These are phyloP conservation scores for Heliamphora exappendiculata DNA, from an alignment of 148 eudicot genomes.

Conservation along the genomic window DNA sequence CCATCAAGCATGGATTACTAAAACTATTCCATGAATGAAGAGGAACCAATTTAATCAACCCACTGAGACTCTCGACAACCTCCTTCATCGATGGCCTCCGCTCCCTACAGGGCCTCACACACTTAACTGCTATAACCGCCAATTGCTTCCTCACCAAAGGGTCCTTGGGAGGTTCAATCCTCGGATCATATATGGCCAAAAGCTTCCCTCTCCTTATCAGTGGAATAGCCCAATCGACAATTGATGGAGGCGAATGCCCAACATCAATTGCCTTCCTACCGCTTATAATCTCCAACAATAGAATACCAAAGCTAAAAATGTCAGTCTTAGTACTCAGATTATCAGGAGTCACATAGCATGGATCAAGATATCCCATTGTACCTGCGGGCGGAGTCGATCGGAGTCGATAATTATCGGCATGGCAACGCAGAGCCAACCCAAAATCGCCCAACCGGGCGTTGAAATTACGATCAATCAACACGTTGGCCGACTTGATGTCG, in stretches of 20 bases:
- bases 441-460: slow-evolving; percentile 79
- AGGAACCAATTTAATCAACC: slow-evolving; percentile 58
- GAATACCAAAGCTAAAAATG: slow-evolving; percentile 88
- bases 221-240: slow-evolving; percentile 95
- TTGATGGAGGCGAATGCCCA: slow-evolving; percentile 77
- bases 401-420: slow-evolving; percentile 39
- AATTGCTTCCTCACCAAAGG: slow-evolving; percentile 59
- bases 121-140: slow-evolving; percentile 79
- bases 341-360: slow-evolving; percentile 84
- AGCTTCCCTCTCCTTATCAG: slow-evolving; percentile 66
- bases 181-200: slow-evolving; percentile 57
- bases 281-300: slow-evolving; percentile 81
- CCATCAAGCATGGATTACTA: slow-evolving; percentile 82
- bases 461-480: slow-evolving; percentile 52
- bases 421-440: slow-evolving; percentile 65
- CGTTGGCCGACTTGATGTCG: slow-evolving; percentile 87
- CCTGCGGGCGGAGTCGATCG: slow-evolving; percentile 89
- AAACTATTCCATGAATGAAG: slow-evolving; percentile 73
- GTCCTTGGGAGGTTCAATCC: slow-evolving; percentile 70
- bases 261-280: slow-evolving; percentile 92
- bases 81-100: slow-evolving; percentile 84
- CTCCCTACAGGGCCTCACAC: slow-evolving; percentile 83
- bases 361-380: slow-evolving; percentile 90
- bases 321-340: slow-evolving; percentile 79
- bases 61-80: slow-evolving; percentile 50